phyloP scores from a whole-genome alignment of 73 alveolate genomes.

The Paramecium sonneborni region DNA sequence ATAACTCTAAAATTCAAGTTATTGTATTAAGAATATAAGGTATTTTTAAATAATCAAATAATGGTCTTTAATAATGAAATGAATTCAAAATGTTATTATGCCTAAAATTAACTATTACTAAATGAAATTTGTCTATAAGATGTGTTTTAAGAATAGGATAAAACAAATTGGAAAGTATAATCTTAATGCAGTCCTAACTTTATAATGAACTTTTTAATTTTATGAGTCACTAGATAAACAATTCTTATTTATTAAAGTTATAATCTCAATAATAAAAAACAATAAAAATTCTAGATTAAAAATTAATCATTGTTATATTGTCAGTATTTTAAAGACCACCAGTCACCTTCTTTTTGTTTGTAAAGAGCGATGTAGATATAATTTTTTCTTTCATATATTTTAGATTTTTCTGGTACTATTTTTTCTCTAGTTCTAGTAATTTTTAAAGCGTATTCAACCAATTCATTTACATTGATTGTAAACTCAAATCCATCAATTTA shows the following conservation, averaged over 20 bases:
- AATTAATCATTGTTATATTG: background rate
- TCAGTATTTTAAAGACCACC: constrained; percentile 45
- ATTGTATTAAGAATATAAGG: background rate
- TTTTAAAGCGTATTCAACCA: background rate
- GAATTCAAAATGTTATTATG: background rate
- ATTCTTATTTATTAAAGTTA: background rate
- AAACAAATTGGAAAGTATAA: background rate
- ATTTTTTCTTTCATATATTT: constrained; percentile 37
- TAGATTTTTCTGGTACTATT: constrained; percentile 32
- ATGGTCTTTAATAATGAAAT: background rate
- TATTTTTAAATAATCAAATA: background rate
- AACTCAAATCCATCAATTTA: constrained; percentile 2
- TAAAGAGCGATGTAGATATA: constrained; percentile 21
- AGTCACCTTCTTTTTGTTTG: constrained; percentile 26
- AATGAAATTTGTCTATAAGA: background rate
- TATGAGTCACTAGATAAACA: background rate
- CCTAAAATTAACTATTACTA: background rate
- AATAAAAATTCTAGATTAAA: background rate
- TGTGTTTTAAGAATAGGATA: background rate
- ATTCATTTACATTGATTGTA: background rate
- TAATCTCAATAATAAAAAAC: background rate
- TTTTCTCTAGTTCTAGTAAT: background rate
- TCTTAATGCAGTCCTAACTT: background rate
- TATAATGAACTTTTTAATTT: background rate
- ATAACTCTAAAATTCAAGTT: background rate